Evolutionary conservation across 768 basidiomycete genomes (phyloP).

Genomic region (Termitomyces sp.): DNA sequence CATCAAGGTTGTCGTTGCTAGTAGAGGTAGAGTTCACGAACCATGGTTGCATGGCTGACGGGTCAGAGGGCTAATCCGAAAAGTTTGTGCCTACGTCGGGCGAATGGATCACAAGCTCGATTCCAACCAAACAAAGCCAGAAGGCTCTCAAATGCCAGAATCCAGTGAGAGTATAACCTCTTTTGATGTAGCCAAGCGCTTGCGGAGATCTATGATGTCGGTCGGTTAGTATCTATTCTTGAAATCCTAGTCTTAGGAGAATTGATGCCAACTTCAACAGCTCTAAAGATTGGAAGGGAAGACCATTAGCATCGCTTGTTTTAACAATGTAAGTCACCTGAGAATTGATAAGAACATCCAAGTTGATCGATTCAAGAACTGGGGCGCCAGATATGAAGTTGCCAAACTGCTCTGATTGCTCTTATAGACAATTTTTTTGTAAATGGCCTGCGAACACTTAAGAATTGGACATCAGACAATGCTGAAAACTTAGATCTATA

Average conservation of each 20-base stretch:
- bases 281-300: background rate
- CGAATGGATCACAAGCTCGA: slow-evolving; percentile 23
- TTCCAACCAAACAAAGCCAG: slow-evolving; percentile 18
- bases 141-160: slow-evolving; percentile 22
- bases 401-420: background rate
- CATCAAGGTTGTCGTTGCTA: slow-evolving; percentile 22
- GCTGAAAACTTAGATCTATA: no score
- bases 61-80: background rate
- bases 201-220: background rate
- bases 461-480: background rate
- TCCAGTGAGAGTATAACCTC: slow-evolving; percentile 14
- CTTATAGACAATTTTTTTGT: background rate
- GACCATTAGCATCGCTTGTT: background rate
- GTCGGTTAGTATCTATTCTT: background rate
- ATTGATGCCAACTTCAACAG: background rate
- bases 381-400: background rate
- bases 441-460: background rate
- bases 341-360: background rate
- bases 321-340: background rate
- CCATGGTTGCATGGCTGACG: slow-evolving; percentile 17
- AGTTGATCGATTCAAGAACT: background rate
- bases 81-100: slow-evolving; percentile 12
- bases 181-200: background rate
- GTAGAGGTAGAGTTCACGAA: slow-evolving; percentile 21
- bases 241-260: background rate